Base-by-base conservation (phyloP, 345 rosid genomes). In the Arabidopsis suecica region DNA sequence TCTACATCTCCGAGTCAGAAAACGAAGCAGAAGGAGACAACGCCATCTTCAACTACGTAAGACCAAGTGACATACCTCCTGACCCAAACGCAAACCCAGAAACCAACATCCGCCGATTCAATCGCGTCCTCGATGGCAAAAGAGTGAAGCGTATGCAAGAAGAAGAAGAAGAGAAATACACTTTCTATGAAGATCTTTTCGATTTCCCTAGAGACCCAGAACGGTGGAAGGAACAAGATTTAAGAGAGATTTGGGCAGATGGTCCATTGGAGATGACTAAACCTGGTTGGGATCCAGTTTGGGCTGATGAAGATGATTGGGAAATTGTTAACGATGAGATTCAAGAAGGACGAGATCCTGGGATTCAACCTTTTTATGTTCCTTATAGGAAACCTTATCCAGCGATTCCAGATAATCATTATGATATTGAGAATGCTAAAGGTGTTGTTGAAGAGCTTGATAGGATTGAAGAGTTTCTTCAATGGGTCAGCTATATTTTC, bases 401-500 rank as follows among this genome's bases (percentile, higher is more conserved):
- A 9, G 87, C 73, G 1, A 81, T 91, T 49, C 96, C 97, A 0
- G 92, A 88, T 73, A 82, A 88, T 56, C 84, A 91, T 40, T 69
- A 34, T 55, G 93, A 93, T 65, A 86, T 91, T 14, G 71, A 83
- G 23, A 86, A 22, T 69, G 83, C 98, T 5, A 89, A 89, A 71
- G 88, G 75, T 13, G 96, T 88, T 23, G 72, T 93, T 59, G 98
- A 93, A 80, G 98, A 93, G 75, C 76, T 93, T 79, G 97, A 93
- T 85, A 82, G 98, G 81, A 87, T 91, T 76, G 98, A 93, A 80
- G 97, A 91, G 87, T 89, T 91, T 56, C 86, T 93, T 62, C 82
- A 71, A 23, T 91, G 97, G 97, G 94, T 85, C 78, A 93, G 98
- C 98, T 93, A 85, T 87, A 85, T 93, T 84, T 93, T 93, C 80